Percentiles rank a stretch among this genome's conserved stretches.
These are phyloP conservation scores for Salix arbutifolia DNA, from an alignment of 345 rosid species.

Conservation along the genomic window DNA sequence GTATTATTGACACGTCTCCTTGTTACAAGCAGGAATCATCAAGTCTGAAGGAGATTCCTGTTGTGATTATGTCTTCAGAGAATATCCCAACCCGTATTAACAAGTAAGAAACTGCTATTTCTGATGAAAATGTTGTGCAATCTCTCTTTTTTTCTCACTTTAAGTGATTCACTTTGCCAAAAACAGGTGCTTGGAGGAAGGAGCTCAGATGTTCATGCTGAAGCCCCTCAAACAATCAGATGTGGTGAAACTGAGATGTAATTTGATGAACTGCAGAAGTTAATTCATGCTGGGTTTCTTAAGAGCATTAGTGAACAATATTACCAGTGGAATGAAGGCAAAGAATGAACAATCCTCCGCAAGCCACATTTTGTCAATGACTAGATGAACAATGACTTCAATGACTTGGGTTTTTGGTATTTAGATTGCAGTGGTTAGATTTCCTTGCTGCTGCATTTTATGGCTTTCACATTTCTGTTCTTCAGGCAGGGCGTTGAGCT, in stretches of 20 bases:
- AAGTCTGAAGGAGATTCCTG: conserved; percentile 66
- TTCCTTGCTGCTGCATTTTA: too few relatives aligned
- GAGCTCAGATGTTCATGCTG: conserved; percentile 84
- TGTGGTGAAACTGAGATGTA: conserved; percentile 51
- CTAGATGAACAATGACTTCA: not conserved
- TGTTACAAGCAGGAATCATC: conserved; percentile 55
- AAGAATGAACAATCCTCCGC: not conserved
- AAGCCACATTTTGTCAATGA: not conserved
- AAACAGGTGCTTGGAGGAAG: conserved; percentile 69
- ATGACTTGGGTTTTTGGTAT: too few relatives aligned
- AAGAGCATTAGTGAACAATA: not conserved
- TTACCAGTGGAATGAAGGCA: not conserved
- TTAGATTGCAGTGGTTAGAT: too few relatives aligned
- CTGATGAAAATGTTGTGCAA: not conserved
- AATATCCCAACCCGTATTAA: conserved; percentile 64
- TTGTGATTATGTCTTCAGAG: conserved; percentile 83
- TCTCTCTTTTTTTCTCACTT: not conserved
- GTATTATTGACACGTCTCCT: not conserved
- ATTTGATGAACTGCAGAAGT: conserved; percentile 40
- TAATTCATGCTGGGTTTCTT: not conserved
- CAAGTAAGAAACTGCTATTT: conserved; percentile 36
- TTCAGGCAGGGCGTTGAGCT: too few relatives aligned
- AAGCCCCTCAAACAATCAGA: conserved; percentile 82
- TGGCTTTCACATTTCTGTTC: too few relatives aligned
- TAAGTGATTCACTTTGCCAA: not conserved